Percentiles rank a stretch among this genome's conserved stretches.
phyloP scores from a whole-genome alignment of 1,284 basidiomycete species.

The Cryptococcus sp. region DNA sequence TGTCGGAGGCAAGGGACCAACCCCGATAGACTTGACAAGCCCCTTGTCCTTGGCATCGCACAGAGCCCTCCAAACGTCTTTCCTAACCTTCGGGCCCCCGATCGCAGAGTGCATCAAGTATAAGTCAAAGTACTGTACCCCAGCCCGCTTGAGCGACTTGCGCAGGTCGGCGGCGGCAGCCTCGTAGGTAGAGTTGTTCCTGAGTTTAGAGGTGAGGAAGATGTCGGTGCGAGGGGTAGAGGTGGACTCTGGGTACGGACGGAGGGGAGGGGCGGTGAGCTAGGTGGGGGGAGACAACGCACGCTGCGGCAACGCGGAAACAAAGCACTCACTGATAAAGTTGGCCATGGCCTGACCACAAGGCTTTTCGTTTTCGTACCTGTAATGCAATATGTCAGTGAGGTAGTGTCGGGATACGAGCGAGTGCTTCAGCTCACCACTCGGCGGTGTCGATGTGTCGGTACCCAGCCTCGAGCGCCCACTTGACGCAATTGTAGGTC shows the following conservation, averaged over 20 bases:
- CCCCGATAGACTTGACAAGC: constrained; percentile 50
- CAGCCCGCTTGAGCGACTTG: constrained; percentile 57
- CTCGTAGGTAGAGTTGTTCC: constrained; percentile 58
- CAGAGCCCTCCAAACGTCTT: constrained; percentile 51
- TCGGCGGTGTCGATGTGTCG: constrained; percentile 59
- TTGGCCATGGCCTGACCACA: constrained; percentile 61
- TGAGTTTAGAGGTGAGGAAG: constrained; percentile 68
- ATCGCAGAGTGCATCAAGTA: constrained; percentile 53
- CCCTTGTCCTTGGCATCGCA: constrained; percentile 51
- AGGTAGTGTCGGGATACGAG: neutral
- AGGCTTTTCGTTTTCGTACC: constrained; percentile 68
- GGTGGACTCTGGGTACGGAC: constrained; percentile 13
- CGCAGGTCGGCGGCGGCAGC: constrained; percentile 56
- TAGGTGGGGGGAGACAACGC: neutral
- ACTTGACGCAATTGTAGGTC: constrained; percentile 59
- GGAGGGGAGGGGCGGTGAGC: neutral
- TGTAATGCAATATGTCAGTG: constrained; percentile 38
- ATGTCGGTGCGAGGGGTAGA: constrained; percentile 57
- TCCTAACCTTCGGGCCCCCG: constrained; percentile 47
- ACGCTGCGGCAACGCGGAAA: no score
- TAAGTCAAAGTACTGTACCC: constrained; percentile 53
- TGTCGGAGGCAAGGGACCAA: constrained; percentile 23
- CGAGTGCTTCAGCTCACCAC: constrained; percentile 30
- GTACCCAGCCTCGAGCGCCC: constrained; percentile 67
- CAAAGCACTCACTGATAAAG: constrained; percentile 52